These are phyloP conservation scores for Aspergillus taichungensis DNA, from an alignment of 495 filamentous ascomycete genomes.

Conservation along the genomic window DNA sequence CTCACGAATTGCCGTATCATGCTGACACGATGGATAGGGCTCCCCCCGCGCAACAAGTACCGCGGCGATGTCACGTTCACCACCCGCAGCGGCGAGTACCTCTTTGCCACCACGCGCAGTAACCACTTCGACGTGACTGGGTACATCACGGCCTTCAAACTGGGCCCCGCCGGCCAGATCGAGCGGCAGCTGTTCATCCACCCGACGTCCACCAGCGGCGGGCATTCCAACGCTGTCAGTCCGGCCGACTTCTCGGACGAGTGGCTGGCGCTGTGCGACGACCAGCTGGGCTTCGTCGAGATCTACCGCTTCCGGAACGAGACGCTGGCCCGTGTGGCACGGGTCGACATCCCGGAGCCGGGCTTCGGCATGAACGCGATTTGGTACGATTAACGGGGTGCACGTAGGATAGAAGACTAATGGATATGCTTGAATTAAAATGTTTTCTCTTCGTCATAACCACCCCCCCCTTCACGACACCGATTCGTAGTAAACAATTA, in stretches of 20 bases:
- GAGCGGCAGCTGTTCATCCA: slow-evolving; percentile 69
- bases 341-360: slow-evolving; percentile 64
- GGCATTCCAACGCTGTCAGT: slow-evolving; percentile 74
- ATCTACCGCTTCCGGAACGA: slow-evolving; percentile 77
- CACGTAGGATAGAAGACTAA: not conserved
- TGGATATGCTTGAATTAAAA: not conserved
- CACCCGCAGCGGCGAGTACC: slow-evolving; percentile 54
- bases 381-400: slow-evolving; percentile 61
- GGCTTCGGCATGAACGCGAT: slow-evolving; percentile 89
- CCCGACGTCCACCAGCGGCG: slow-evolving; percentile 75
- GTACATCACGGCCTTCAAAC: slow-evolving; percentile 69
- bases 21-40: slow-evolving; percentile 35
- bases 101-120: slow-evolving; percentile 73
- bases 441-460: not conserved
- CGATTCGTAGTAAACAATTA: too few relatives aligned
- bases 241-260: slow-evolving; percentile 76
- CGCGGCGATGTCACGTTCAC: slow-evolving; percentile 70
- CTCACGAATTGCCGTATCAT: slow-evolving; percentile 15
- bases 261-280: slow-evolving; percentile 77
- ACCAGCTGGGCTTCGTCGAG: slow-evolving; percentile 77
- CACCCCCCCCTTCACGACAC: slow-evolving; percentile 5
- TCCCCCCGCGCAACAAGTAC: slow-evolving; percentile 46
- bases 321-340: slow-evolving; percentile 64
- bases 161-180: slow-evolving; percentile 60
- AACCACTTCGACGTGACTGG: slow-evolving; percentile 68